These are phyloP conservation scores for Corchorus capsularis DNA, from an alignment of 345 rosid species.

Conservation along the genomic window DNA sequence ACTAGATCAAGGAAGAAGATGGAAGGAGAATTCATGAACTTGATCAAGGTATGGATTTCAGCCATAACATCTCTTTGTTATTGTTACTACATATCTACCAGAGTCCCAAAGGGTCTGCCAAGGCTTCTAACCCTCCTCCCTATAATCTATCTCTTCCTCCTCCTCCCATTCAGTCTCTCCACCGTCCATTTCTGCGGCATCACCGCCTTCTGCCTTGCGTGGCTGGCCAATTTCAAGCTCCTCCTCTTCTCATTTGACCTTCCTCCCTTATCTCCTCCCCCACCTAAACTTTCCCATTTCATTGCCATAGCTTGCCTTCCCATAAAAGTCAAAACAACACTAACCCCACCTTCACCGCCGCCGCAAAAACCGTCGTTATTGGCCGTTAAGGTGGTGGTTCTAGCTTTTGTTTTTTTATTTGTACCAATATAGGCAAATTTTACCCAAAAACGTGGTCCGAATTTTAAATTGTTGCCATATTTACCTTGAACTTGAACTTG, in stretches of 20 bases:
- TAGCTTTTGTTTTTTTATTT: slow-evolving; percentile 33
- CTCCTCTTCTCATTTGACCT: slow-evolving; percentile 61
- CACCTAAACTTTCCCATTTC: slow-evolving; percentile 50
- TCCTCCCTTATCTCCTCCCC: slow-evolving; percentile 53
- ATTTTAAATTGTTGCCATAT: slow-evolving; percentile 39
- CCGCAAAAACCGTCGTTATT: slow-evolving; percentile 12
- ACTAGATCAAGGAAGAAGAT: neutral
- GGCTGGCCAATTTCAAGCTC: slow-evolving; percentile 69
- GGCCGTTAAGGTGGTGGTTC: slow-evolving; percentile 33
- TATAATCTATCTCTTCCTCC: slow-evolving; percentile 37
- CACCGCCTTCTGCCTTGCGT: slow-evolving; percentile 44
- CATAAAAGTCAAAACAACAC: slow-evolving; percentile 38
- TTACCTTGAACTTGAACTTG: slow-evolving; percentile 48
- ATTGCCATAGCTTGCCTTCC: slow-evolving; percentile 59
- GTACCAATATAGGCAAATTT: slow-evolving; percentile 33
- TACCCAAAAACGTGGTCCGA: slow-evolving; percentile 34
- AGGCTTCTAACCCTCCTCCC: slow-evolving; percentile 64
- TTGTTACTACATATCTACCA: slow-evolving; percentile 48
- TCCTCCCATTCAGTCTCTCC: slow-evolving; percentile 55
- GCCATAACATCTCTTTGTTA: slow-evolving; percentile 42
- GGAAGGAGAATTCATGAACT: slow-evolving; percentile 36
- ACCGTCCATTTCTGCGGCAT: slow-evolving; percentile 35
- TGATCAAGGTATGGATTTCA: slow-evolving; percentile 49
- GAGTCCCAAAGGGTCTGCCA: slow-evolving; percentile 39
- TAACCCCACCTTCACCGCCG: neutral